These are phyloP conservation scores for Kandelia obovata DNA, from an alignment of 345 rosid species.

Conservation along the genomic window DNA sequence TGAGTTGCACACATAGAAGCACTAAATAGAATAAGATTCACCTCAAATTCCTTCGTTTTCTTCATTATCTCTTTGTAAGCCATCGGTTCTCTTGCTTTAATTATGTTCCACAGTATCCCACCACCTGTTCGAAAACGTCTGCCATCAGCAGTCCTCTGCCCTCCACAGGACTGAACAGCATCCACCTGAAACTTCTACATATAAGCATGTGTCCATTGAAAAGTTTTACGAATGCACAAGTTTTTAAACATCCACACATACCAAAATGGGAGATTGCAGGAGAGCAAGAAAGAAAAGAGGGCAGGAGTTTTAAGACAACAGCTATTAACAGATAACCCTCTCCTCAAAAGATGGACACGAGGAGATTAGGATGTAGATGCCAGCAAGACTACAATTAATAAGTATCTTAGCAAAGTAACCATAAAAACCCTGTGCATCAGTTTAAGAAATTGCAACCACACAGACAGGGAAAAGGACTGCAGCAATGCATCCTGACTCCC, in stretches of 20 bases:
- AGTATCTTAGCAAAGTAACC: not conserved
- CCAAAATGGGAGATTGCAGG: not conserved
- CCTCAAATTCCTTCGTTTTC: conserved; percentile 89
- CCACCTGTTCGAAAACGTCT: conserved; percentile 72
- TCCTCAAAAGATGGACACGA: not conserved
- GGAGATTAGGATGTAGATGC: not conserved
- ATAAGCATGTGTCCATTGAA: conserved; percentile 3
- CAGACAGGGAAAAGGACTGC: not conserved
- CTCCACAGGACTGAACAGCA: conserved; percentile 85
- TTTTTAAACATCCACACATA: not conserved
- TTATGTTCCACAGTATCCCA: conserved; percentile 80
- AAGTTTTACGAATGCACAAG: not conserved
- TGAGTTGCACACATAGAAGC: not conserved
- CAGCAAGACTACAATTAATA: not conserved
- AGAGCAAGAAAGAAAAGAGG: not conserved
- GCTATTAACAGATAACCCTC: not conserved
- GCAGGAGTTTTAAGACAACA: not conserved
- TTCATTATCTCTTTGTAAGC: conserved; percentile 78
- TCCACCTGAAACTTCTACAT: conserved; percentile 48
- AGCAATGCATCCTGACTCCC: too few species aligned
- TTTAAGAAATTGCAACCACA: not conserved
- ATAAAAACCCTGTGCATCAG: not conserved
- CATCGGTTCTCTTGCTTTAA: conserved; percentile 74
- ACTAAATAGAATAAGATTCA: conserved; percentile 12
- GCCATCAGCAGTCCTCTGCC: conserved; percentile 93